Evolutionary conservation across 805 yeast species (phyloP), one percentile per base, ranked within the genome.

Genomic region (Suhomyces tanzawaensis): DNA sequence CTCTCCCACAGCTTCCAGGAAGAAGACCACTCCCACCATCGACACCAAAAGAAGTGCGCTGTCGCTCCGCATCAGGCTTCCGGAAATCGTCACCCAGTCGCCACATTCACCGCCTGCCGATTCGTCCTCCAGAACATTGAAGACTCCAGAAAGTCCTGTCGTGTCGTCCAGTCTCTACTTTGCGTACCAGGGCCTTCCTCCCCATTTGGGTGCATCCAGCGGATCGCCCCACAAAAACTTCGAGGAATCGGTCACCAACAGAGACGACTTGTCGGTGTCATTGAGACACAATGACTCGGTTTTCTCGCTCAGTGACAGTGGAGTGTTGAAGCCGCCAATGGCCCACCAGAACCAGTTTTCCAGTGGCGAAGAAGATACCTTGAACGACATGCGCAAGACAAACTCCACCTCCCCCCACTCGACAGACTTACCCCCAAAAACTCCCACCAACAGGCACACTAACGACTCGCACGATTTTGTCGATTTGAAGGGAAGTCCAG

Each of bases 181-280:
- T 55, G 73, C 71, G 4, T 77, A 73, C 48, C 82, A 77, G 46
- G 82, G 83, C 1, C 53, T 73, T 7, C 82, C 83, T 3, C 79
- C 79, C 3, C 82, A 77, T 47, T 38, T 67, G 60, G 34, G 50
- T 39, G 8, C 40, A 26, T 22, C 39, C 32, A 32, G 29, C 16
- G 19, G 34, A 24, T 33, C 27, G 4, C 34, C 34, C 29, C 35
- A 43, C 24, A 24, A 24, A n/a, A 5, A 7, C 13, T 13, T 24
- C 27, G 51, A 41, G 25, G 45, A 41, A 23, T 42, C 44, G 27
- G 46, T 44, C 33, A 33, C 46, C 16, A 48, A 40, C 14, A 44
- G 47, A 25, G 52, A 51, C 18, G 60, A 57, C 21, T 39, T 65
- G 7, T 55, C 62, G 1, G 63, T 69, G 6, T 52, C 64, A 7